These are phyloP conservation scores for Gryganskiella cystojenkinii DNA, from an alignment of 192 early-diverging fungal species.

Conservation along the genomic window DNA sequence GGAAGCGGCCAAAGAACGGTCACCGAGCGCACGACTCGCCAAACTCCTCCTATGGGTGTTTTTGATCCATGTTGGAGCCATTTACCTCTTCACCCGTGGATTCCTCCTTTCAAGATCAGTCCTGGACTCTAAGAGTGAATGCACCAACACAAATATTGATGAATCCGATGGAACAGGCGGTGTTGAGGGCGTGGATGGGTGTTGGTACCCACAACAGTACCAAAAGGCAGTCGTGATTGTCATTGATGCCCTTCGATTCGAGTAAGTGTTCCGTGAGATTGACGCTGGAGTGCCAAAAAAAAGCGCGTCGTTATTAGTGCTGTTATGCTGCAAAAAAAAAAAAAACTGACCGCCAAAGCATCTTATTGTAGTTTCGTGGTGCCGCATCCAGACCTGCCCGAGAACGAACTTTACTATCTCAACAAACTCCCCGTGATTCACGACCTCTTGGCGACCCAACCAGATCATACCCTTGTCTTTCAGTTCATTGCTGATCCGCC, in stretches of 20 bases:
- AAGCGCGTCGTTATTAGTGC: background rate
- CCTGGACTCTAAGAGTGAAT: constrained; percentile 62
- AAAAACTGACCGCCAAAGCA: no score
- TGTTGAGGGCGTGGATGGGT: constrained; percentile 12
- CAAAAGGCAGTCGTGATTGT: constrained; percentile 71
- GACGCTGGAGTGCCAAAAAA: background rate
- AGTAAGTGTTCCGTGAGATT: constrained; percentile 45
- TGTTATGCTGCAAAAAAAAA: background rate
- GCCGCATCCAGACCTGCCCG: constrained; percentile 26
- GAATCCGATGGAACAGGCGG: constrained; percentile 1
- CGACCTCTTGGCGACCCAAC: constrained; percentile 55
- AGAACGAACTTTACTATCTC: constrained; percentile 48
- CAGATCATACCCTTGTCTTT: constrained; percentile 70
- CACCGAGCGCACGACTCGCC: constrained; percentile 45
- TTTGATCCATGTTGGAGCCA: constrained; percentile 57
- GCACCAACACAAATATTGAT: constrained; percentile 39
- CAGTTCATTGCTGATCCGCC: constrained; percentile 85
- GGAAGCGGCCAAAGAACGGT: constrained; percentile 15
- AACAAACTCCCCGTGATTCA: constrained; percentile 65
- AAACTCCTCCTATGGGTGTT: constrained; percentile 53
- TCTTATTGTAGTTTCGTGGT: constrained; percentile 35
- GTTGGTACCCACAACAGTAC: constrained; percentile 63
- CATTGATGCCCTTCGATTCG: constrained; percentile 80
- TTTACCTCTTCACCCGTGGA: constrained; percentile 77
- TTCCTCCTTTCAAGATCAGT: constrained; percentile 78